phyloP scores from a whole-genome alignment of 1,284 basidiomycete genomes.

The Agroathelia rolfsii region DNA sequence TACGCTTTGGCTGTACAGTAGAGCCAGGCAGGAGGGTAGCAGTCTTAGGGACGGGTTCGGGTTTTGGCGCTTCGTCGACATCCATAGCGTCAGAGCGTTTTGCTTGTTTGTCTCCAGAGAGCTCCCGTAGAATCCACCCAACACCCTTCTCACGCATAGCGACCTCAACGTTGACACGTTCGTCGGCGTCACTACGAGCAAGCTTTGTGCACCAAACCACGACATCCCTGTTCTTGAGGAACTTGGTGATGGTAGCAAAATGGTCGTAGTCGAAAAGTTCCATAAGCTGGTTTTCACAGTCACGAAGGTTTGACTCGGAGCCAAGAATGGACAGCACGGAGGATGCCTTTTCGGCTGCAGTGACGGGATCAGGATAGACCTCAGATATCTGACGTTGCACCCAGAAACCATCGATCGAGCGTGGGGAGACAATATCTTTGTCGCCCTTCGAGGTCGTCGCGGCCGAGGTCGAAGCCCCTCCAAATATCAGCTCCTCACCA shows the following conservation, averaged over 20 bases:
- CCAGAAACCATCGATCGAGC: slow-evolving; percentile 96
- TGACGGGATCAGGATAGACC: slow-evolving; percentile 89
- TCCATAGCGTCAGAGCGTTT: slow-evolving; percentile 65
- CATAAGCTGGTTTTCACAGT: slow-evolving; percentile 96
- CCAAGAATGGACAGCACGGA: slow-evolving; percentile 82
- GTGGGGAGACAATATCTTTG: slow-evolving; percentile 79
- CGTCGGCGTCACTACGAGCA: slow-evolving; percentile 83
- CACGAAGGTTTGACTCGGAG: slow-evolving; percentile 84
- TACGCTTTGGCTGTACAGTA: slow-evolving; percentile 77
- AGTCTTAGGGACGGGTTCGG: slow-evolving; percentile 64
- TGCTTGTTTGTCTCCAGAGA: slow-evolving; percentile 68
- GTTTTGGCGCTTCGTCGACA: slow-evolving; percentile 46
- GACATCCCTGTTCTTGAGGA: slow-evolving; percentile 93
- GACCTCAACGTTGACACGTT: slow-evolving; percentile 90
- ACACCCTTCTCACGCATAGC: slow-evolving; percentile 97
- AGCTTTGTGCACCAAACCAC: slow-evolving; percentile 98
- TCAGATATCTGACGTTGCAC: slow-evolving; percentile 90
- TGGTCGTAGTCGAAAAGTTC: slow-evolving; percentile 93
- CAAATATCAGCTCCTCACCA: slow-evolving; percentile 70
- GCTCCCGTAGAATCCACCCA: slow-evolving; percentile 89
- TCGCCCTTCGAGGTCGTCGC: slow-evolving; percentile 42
- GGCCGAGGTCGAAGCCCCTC: slow-evolving; percentile 39
- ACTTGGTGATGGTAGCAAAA: slow-evolving; percentile 85
- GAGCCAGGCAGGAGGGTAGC: slow-evolving; percentile 87
- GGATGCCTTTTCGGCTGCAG: slow-evolving; percentile 86